Base-by-base conservation (phyloP, 768 basidiomycete genomes). In the Astraeus odoratus region DNA sequence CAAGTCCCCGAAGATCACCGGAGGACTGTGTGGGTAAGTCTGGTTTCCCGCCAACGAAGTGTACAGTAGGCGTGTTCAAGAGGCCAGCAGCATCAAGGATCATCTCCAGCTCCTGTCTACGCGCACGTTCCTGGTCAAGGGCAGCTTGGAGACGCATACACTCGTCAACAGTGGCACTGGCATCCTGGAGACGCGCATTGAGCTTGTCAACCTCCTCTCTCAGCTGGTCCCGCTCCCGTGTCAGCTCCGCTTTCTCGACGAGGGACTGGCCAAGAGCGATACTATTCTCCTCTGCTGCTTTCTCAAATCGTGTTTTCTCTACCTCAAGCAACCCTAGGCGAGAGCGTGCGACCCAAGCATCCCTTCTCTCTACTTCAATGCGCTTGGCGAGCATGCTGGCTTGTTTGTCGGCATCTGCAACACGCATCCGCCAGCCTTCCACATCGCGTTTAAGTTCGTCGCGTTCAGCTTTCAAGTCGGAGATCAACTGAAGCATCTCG, bases 381-480 rank as follows among this genome's bases (percentile, higher is more conserved):
- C 85, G 71, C 48, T 76, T 77, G 20, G 78, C 74, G 40, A 95
- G 75, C 29, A 81, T 67, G 33, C 71, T 68, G 19, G 80, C 65
- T 52, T 83, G 81, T 44, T 77, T 81, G 54, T 95, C 88, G 54
- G 89, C 71, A 56, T 86, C 83, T 12, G 70, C 71, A 38, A 92
- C 86, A 19, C 93, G 75, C 26, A 66, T 73, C 49, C 86, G 75
- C 90, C 92, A 95, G 0, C 85, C 86, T 52, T 91, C 85, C 0
- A 92, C 81, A 62, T 97, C 93, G 42, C 81, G 78, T 61, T 83
- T 84, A 41, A 97, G 71, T 47, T 91, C 85, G 56, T 98, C 94
- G 24, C 94, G 73, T 64, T 97, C 93, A 10, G 82, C 75, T 61
- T 92, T 91, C 55, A 90, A 73, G 58, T 89, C 87, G 3, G 81